A percentile compares a stretch with the other conserved stretches of the same genome.
Conservation (phyloP, 441 rosid genomes). For the Brassica balearica region DNA sequence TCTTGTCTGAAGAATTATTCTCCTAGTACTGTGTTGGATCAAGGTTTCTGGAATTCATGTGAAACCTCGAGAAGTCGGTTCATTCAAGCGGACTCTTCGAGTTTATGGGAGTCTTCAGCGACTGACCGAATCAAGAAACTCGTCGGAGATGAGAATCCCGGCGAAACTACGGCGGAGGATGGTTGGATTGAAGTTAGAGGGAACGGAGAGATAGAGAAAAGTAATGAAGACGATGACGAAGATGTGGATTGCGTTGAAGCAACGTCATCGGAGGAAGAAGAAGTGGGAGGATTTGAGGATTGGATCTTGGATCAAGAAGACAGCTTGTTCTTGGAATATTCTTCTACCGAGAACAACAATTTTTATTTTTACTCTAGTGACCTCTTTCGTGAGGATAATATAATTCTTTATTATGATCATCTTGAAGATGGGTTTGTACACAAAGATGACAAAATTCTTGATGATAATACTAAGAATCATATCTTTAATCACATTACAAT, state of each 20-base stretch:
- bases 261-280: constrained; percentile 34
- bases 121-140: constrained; percentile 56
- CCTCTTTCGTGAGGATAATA: constrained; percentile 31
- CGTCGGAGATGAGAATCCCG: constrained; percentile 39
- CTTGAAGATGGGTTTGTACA: constrained; percentile 32
- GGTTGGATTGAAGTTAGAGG: constrained; percentile 81
- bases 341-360: constrained; percentile 30
- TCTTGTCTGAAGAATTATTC: constrained; percentile 46
- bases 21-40: constrained; percentile 79
- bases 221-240: constrained; percentile 26
- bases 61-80: constrained; percentile 47
- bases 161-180: constrained; percentile 31
- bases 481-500: constrained; percentile 18
- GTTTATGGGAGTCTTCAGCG: constrained; percentile 35
- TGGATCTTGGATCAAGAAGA: constrained; percentile 47
- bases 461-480: not conserved
- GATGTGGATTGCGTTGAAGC: constrained; percentile 35
- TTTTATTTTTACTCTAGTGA: constrained; percentile 29
- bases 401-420: constrained; percentile 36
- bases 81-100: constrained; percentile 15
- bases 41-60: constrained; percentile 68
- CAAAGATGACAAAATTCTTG: not conserved
- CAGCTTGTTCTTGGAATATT: constrained; percentile 43
- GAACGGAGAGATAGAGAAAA: constrained; percentile 44
- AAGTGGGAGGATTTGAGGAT: constrained; percentile 40